phyloP scores from a whole-genome alignment of 2,329 filamentous ascomycete genomes.

The Aspergillus sp. region DNA sequence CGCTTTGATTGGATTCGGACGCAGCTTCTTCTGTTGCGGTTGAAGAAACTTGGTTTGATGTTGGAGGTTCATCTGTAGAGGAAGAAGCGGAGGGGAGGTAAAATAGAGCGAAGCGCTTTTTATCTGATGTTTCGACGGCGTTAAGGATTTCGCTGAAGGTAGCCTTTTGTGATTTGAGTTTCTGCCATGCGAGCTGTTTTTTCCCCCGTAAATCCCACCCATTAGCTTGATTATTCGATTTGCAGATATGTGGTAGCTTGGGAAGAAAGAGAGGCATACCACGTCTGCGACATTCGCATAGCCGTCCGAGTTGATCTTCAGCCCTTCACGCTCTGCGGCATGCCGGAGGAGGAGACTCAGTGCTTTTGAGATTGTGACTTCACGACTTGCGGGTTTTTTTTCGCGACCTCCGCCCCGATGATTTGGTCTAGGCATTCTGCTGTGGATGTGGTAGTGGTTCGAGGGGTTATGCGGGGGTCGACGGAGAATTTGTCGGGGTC shows the following conservation, averaged over 20 bases:
- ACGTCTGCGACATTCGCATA: conserved; percentile 62
- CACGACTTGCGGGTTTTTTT: conserved; percentile 25
- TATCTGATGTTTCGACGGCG: conserved; percentile 74
- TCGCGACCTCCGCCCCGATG: conserved; percentile 7
- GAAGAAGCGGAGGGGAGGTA: conserved; percentile 41
- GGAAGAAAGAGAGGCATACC: conserved; percentile 38
- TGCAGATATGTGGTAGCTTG: background rate
- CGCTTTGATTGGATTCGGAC: background rate
- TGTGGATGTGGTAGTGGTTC: conserved; percentile 1
- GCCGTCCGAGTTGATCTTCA: conserved; percentile 59
- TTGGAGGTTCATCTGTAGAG: conserved; percentile 16
- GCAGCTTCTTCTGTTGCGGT: background rate
- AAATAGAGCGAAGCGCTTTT: conserved; percentile 85
- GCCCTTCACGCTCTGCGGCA: conserved; percentile 59
- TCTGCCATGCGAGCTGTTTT: conserved; percentile 55
- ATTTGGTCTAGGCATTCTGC: conserved; percentile 3
- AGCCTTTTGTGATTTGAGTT: conserved; percentile 68
- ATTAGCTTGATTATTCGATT: background rate
- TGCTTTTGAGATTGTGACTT: conserved; percentile 42
- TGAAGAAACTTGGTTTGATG: background rate
- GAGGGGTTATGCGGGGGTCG: background rate
- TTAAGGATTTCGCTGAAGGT: conserved; percentile 71
- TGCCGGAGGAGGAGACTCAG: conserved; percentile 57
- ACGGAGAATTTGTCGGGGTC: background rate
- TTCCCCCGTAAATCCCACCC: background rate